Evolutionary conservation across 495 filamentous ascomycete species (phyloP).

Genomic region (Penicillium herquei): DNA sequence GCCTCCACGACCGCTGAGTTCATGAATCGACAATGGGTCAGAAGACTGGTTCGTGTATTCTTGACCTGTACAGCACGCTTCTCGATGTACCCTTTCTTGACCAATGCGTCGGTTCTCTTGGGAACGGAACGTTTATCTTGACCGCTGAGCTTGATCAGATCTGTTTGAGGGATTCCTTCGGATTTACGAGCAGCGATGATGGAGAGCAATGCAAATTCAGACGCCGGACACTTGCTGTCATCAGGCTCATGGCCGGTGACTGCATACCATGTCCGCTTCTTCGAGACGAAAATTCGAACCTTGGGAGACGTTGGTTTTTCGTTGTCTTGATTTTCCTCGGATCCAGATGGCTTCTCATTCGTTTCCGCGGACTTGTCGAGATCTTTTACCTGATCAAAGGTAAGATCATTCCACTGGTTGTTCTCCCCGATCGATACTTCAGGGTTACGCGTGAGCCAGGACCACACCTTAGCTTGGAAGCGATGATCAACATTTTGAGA

Average conservation of each 20-base stretch:
- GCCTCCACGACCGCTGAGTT: conserved; percentile 9
- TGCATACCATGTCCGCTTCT: conserved; percentile 70
- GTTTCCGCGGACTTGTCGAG: conserved; percentile 3
- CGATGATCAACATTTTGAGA: conserved; percentile 43
- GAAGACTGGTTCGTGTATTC: conserved; percentile 64
- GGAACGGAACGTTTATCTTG: conserved; percentile 91
- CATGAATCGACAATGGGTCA: conserved; percentile 62
- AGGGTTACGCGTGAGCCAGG: conserved; percentile 52
- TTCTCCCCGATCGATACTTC: conserved; percentile 51
- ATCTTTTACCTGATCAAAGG: conserved; percentile 45
- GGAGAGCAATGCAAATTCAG: conserved; percentile 73
- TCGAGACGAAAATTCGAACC: conserved; percentile 56
- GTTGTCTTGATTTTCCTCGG: background rate
- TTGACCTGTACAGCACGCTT: conserved; percentile 69
- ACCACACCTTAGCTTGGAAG: conserved; percentile 56
- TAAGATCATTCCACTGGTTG: conserved; percentile 41
- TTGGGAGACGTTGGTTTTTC: conserved; percentile 1
- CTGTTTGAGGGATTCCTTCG: conserved; percentile 74
- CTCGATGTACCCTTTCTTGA: conserved; percentile 77
- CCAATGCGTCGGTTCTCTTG: conserved; percentile 71
- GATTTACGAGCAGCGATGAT: conserved; percentile 73
- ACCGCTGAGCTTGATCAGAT: conserved; percentile 69
- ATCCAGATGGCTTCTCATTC: background rate
- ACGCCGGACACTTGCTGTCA: conserved; percentile 58
- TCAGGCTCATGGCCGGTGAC: conserved; percentile 80